phyloP scores from a whole-genome alignment of 352 stramenopile genomes.

The Proteromonas lacertae region DNA sequence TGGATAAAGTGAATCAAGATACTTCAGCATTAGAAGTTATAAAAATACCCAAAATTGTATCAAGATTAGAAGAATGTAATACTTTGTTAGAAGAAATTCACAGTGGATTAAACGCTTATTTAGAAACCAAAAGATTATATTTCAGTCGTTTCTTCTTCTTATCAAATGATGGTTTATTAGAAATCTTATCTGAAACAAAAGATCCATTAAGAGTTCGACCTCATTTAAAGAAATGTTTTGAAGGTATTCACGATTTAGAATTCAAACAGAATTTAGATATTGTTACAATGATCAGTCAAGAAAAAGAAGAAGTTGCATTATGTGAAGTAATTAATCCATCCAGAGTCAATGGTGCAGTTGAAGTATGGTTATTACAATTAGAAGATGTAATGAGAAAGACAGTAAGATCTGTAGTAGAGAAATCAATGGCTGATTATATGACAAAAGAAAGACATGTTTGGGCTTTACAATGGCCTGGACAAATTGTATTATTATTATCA shows the following conservation, averaged over 20 bases:
- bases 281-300: slow-evolving; percentile 50
- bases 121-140: slow-evolving; percentile 50
- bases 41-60: slow-evolving; percentile 55
- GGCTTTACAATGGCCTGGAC: slow-evolving; percentile 62
- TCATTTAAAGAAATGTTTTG: slow-evolving; percentile 68
- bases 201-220: slow-evolving; percentile 57
- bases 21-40: slow-evolving; percentile 45
- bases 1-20: slow-evolving; percentile 36
- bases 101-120: slow-evolving; percentile 49
- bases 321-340: slow-evolving; percentile 33
- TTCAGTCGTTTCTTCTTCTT: slow-evolving; percentile 69
- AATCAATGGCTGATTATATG: slow-evolving; percentile 43
- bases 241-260: slow-evolving; percentile 48
- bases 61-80: slow-evolving; percentile 52
- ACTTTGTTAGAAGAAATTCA: slow-evolving; percentile 62
- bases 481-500: slow-evolving; percentile 53
- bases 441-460: slow-evolving; percentile 33
- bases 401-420: slow-evolving; percentile 40
- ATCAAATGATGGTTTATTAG: slow-evolving; percentile 60
- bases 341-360: slow-evolving; percentile 56
- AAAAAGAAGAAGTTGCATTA: slow-evolving; percentile 43
- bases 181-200: slow-evolving; percentile 56
- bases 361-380: slow-evolving; percentile 64
- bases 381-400: slow-evolving; percentile 61
- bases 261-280: slow-evolving; percentile 35